A percentile compares a stretch with the other conserved stretches of the same genome.
Conservation (phyloP, 176 grass and related monocot species). For the Alloteropsis semialata region DNA sequence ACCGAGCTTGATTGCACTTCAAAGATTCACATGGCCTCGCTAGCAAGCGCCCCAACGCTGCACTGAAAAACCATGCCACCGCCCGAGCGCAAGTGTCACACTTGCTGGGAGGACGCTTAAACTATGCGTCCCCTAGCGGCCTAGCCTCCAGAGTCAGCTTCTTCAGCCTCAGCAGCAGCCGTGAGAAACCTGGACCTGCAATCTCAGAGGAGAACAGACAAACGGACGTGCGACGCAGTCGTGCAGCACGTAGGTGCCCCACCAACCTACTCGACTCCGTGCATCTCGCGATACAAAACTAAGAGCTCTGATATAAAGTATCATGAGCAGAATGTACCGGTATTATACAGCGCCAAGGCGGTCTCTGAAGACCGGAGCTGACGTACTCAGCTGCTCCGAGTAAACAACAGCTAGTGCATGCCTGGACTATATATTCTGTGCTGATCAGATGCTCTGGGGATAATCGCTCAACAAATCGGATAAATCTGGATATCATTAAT, state of each 20-base stretch:
- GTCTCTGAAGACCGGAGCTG: background rate
- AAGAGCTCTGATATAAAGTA: background rate
- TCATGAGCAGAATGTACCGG: background rate
- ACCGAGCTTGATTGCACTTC: background rate
- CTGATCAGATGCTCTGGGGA: background rate
- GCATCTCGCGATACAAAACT: conserved; percentile 24
- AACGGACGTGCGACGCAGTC: conserved; percentile 46
- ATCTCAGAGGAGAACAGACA: conserved; percentile 17
- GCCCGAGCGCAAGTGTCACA: conserved; percentile 24
- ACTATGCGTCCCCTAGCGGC: background rate
- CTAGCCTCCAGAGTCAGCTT: conserved; percentile 2
- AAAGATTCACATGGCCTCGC: conserved; percentile 43
- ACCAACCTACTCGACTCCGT: conserved; percentile 14
- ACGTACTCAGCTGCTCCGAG: background rate
- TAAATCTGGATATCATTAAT: conserved; percentile 16
- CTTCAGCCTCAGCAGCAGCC: background rate
- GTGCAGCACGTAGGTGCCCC: conserved; percentile 12
- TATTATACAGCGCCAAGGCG: conserved; percentile 8
- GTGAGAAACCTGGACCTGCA: conserved; percentile 11
- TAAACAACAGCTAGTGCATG: conserved; percentile 31
- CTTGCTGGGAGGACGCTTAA: conserved; percentile 10
- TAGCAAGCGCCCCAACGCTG: conserved; percentile 14
- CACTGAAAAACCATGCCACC: background rate
- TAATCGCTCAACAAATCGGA: background rate
- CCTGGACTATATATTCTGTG: conserved; percentile 34